Evolutionary conservation across 1,284 basidiomycete genomes (phyloP).

Genomic region (Ceratobasidium theobromae): DNA sequence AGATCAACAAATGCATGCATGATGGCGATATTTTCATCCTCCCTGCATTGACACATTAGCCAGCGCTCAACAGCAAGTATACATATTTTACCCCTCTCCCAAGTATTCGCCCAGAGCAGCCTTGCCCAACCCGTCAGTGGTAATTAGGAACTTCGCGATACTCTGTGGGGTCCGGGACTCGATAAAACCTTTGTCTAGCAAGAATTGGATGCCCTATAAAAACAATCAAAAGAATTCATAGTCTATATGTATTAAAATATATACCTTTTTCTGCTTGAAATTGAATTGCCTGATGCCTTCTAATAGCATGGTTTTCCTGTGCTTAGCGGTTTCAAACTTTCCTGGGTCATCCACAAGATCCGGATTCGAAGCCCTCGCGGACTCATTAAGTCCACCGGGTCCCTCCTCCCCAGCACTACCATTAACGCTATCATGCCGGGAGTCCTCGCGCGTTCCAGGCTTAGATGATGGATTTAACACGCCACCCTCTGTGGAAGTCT

Average conservation of each 20-base stretch:
- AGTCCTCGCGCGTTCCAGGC: constrained; percentile 11
- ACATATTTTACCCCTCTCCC: constrained; percentile 80
- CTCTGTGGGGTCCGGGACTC: constrained; percentile 71
- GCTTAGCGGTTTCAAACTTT: constrained; percentile 94
- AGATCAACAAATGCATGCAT: constrained; percentile 97
- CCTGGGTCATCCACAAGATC: constrained; percentile 85
- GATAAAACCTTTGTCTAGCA: constrained; percentile 90
- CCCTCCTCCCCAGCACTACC: constrained; percentile 38
- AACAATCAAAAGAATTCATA: background rate
- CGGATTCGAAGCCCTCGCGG: constrained; percentile 57
- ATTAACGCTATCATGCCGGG: constrained; percentile 31
- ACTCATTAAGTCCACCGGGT: constrained; percentile 31
- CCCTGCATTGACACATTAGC: constrained; percentile 51
- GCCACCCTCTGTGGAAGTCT: constrained; percentile 1
- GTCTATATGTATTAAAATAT: constrained; percentile 36
- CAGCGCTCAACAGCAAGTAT: background rate
- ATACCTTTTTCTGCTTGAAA: constrained; percentile 90
- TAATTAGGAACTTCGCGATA: constrained; percentile 84
- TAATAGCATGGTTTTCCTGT: constrained; percentile 92
- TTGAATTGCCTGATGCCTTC: constrained; percentile 99
- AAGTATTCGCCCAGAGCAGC: constrained; percentile 97
- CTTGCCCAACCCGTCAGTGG: constrained; percentile 93
- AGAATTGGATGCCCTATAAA: constrained; percentile 79
- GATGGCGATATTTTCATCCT: constrained; percentile 81
- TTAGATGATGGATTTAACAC: background rate